These are phyloP conservation scores for Setaria italica DNA, from an alignment of 202 grass and related monocot genomes.

Conservation along the genomic window DNA sequence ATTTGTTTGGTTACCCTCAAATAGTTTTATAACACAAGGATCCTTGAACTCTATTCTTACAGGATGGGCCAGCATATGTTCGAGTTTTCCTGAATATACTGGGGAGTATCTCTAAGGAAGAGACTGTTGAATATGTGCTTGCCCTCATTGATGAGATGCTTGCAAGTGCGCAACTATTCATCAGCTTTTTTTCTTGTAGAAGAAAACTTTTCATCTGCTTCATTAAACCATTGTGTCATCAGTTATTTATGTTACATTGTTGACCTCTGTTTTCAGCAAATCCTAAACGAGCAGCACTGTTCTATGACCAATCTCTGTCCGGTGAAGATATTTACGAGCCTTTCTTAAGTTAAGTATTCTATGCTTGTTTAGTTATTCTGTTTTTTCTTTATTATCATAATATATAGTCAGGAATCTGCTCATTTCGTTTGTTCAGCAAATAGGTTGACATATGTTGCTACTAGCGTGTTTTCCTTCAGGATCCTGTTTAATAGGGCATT, in stretches of 20 bases:
- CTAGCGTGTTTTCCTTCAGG: not conserved
- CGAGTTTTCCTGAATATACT: slow-evolving; percentile 84
- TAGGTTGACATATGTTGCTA: not conserved
- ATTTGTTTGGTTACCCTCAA: not conserved
- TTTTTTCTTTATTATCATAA: slow-evolving; percentile 13
- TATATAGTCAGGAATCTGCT: slow-evolving; percentile 8
- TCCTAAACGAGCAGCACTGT: slow-evolving; percentile 74
- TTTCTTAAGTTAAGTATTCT: slow-evolving; percentile 84
- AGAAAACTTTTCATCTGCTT: slow-evolving; percentile 33
- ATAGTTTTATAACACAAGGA: slow-evolving; percentile 4
- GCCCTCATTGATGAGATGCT: slow-evolving; percentile 97
- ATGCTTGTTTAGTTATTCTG: slow-evolving; percentile 30
- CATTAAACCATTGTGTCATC: not conserved
- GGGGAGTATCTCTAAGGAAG: slow-evolving; percentile 85
- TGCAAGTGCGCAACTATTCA: slow-evolving; percentile 61
- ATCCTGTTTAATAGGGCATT: slow-evolving; percentile 10
- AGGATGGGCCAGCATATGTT: slow-evolving; percentile 90
- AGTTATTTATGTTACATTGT: slow-evolving; percentile 43
- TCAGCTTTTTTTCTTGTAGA: slow-evolving; percentile 11
- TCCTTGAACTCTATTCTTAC: slow-evolving; percentile 36
- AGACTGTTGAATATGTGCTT: slow-evolving; percentile 92
- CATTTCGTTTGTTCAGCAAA: slow-evolving; percentile 13
- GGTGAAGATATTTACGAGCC: slow-evolving; percentile 93
- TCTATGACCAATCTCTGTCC: slow-evolving; percentile 79
- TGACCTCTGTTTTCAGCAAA: slow-evolving; percentile 72